Percentiles rank a stretch among this genome's conserved stretches.
These are phyloP conservation scores for Chlorella sp. DNA, from an alignment of 139 green algal species.

Conservation along the genomic window DNA sequence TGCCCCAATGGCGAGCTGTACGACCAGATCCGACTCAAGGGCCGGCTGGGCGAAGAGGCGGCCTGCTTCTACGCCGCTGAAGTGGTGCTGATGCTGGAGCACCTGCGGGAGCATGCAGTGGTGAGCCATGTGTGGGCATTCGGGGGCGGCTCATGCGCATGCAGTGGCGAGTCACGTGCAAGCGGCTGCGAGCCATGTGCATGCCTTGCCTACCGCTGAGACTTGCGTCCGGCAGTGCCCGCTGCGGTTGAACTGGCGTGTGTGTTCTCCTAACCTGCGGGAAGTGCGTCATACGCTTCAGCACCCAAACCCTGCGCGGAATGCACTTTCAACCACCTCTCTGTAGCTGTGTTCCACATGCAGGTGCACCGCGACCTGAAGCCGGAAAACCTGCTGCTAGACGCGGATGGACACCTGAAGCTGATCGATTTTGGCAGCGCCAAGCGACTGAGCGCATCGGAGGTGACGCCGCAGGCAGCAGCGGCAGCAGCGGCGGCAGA, in stretches of 20 bases:
- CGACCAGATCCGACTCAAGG: slow-evolving; percentile 58
- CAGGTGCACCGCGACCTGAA: slow-evolving; percentile 84
- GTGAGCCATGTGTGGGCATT: too few species aligned
- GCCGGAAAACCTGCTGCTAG: slow-evolving; percentile 93
- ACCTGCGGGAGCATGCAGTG: slow-evolving; percentile 19
- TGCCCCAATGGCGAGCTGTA: slow-evolving; percentile 67
- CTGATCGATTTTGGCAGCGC: slow-evolving; percentile 95
- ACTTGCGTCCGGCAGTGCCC: too few species aligned
- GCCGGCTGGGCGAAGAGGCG: slow-evolving; percentile 49
- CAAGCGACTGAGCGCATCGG: slow-evolving; percentile 50
- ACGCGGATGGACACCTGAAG: slow-evolving; percentile 82
- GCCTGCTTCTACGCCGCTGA: slow-evolving; percentile 81
- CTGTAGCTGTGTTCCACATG: too few species aligned
- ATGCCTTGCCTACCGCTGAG: too few species aligned
- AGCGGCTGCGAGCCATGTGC: too few species aligned
- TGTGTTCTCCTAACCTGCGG: too few species aligned
- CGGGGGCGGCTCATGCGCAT: too few species aligned
- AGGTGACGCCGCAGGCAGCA: slow-evolving; percentile 42
- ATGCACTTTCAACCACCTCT: too few species aligned
- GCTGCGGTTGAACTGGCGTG: too few species aligned
- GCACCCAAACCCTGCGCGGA: too few species aligned
- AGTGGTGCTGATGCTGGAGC: slow-evolving; percentile 81
- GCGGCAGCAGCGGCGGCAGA: neutral
- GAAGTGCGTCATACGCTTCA: too few species aligned
- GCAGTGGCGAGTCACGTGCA: too few species aligned